phyloP scores from a whole-genome alignment of 1,284 basidiomycete genomes.

The Trichosporon ovoides region DNA sequence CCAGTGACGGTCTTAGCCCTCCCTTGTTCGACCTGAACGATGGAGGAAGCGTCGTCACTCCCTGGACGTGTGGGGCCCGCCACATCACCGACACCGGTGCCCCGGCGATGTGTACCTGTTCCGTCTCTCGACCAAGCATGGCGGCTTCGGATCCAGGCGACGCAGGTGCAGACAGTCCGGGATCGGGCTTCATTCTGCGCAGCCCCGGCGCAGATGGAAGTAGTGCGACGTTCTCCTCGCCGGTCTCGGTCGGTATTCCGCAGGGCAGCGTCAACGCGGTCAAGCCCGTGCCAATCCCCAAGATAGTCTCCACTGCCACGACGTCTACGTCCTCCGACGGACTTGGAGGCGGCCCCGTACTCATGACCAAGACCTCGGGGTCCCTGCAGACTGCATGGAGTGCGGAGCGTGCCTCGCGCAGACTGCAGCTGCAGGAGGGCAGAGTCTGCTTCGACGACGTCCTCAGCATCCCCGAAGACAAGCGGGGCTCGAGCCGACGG shows the following conservation, averaged over 20 bases:
- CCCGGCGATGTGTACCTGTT: not conserved
- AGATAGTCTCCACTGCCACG: not conserved
- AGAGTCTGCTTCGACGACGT: slow-evolving; percentile 14
- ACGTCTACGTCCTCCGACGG: not conserved
- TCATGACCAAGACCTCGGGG: not conserved
- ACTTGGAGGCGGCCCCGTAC: not conserved
- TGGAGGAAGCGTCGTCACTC: not conserved
- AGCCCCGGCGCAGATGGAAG: not conserved
- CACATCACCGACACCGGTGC: not conserved
- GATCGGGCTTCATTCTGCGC: not conserved
- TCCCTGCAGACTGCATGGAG: not conserved
- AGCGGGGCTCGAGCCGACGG: not conserved
- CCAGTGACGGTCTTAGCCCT: not conserved
- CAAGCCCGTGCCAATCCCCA: not conserved
- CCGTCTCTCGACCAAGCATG: not conserved
- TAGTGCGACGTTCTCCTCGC: not conserved
- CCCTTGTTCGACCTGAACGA: not conserved
- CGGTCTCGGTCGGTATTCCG: not conserved
- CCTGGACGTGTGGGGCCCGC: not conserved
- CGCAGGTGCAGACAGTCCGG: not conserved
- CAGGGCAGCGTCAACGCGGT: not conserved
- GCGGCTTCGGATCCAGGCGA: not conserved
- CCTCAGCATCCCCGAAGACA: not conserved
- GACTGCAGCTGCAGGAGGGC: slow-evolving; percentile 4
- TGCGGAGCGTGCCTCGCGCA: slow-evolving; percentile 9